These are phyloP conservation scores for Penicillium daleae DNA, from an alignment of 495 filamentous ascomycete species.

Conservation along the genomic window DNA sequence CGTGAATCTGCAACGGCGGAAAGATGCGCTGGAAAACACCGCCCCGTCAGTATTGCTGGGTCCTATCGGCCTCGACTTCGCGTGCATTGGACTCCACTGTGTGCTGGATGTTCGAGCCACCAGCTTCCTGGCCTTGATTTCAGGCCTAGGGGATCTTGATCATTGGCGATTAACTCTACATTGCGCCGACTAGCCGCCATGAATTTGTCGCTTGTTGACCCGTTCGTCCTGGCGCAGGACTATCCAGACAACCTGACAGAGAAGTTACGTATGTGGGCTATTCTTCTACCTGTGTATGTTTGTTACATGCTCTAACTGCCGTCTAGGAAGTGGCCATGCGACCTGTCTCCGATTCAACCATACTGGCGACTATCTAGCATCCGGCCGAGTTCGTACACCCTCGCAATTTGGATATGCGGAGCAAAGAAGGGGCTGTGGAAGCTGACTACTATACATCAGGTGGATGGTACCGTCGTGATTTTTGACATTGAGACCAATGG, in stretches of 20 bases:
- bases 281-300: neutral
- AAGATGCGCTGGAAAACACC: slow-evolving; percentile 14
- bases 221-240: slow-evolving; percentile 87
- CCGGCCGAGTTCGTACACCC: slow-evolving; percentile 68
- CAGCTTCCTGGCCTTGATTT: slow-evolving; percentile 33
- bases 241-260: slow-evolving; percentile 88
- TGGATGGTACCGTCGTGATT: slow-evolving; percentile 90
- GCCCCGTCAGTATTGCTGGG: neutral
- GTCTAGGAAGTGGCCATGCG: slow-evolving; percentile 63
- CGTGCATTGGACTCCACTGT: slow-evolving; percentile 9
- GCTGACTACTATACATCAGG: slow-evolving; percentile 39
- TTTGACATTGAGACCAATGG: slow-evolving; percentile 98
- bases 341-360: slow-evolving; percentile 86
- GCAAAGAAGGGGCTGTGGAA: neutral
- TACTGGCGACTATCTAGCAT: slow-evolving; percentile 90
- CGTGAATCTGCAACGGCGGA: slow-evolving; percentile 18
- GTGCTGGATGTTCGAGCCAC: slow-evolving; percentile 36
- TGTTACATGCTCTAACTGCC: neutral
- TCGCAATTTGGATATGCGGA: neutral
- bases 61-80: neutral
- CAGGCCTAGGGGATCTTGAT: slow-evolving; percentile 28
- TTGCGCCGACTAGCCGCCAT: slow-evolving; percentile 44
- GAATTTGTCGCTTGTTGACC: slow-evolving; percentile 81
- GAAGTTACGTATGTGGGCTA: slow-evolving; percentile 65
- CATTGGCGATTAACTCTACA: slow-evolving; percentile 8